Base-by-base conservation (phyloP, 2,329 filamentous ascomycete species). In the Neurospora sp. region DNA sequence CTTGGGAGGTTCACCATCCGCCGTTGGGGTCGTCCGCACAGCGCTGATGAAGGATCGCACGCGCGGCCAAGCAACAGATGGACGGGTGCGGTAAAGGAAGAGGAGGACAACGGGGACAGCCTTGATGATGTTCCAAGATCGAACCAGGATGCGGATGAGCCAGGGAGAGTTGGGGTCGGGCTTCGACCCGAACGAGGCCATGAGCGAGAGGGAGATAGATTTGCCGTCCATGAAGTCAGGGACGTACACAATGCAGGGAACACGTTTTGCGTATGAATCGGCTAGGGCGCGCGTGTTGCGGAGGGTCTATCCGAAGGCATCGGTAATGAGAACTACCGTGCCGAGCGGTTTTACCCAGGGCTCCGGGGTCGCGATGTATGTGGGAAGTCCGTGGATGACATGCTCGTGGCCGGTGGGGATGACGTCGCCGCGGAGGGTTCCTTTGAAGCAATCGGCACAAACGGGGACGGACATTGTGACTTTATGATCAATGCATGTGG, bases 271-370 rank as follows among this genome's bases (percentile, higher is more conserved):
- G 75, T 85, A 86, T 37, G 76, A 74, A 73, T 86, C 84, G 2
- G 83, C 83, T 8, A 86, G 74, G 3, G 84, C 75, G 15, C 83
- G 78, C 65, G 81, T 82, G 74, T 87, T 86, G 39, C 78, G 75
- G 40, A 86, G 80, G 10, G 80, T 75, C 81, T 83, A 85, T 4
- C 85, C 84, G 72, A 86, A 86, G 2, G 81, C 80, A 75, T 86
- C 84, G 1, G 83, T 76, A 40, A 86, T 79, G 69, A 85, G 80
- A 36, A 86, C 81, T 2, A 86, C 76, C 66, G 84, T 79, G 2
- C 81, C 83, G 40, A 81, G 82, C 2, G 79, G 76, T 23, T 67
- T 70, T 10, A 76, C 72, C 23, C 52, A 4, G 5, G 75, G 74
- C 28, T 76, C 77, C 17, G 80, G 80, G 8, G 71, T 41, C 2